A percentile compares a stretch with the other conserved stretches of the same genome.
These are phyloP conservation scores for Sclerotinia subarctica DNA, from an alignment of 2,329 filamentous ascomycete genomes.

Conservation along the genomic window DNA sequence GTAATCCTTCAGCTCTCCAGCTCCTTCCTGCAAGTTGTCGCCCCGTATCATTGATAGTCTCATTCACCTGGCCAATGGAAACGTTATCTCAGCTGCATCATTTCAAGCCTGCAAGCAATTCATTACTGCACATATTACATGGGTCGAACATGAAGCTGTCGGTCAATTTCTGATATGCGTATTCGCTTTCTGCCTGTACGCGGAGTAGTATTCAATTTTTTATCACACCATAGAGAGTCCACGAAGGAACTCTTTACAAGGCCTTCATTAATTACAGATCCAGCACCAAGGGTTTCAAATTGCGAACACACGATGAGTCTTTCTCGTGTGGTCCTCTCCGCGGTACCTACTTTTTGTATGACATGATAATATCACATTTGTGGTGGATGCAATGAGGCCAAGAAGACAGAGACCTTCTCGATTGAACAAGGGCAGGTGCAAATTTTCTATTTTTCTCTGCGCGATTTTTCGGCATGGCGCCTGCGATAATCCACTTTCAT, in stretches of 20 bases:
- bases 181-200: background rate
- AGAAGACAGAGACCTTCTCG: constrained; percentile 3
- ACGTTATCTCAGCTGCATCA: background rate
- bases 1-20: constrained; percentile 12
- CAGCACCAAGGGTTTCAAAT: background rate
- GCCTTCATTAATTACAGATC: constrained; percentile 5
- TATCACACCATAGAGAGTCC: constrained; percentile 17
- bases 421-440: constrained; percentile 1
- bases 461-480: background rate
- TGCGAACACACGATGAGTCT: constrained; percentile 18
- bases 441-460: constrained; percentile 14
- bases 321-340: background rate
- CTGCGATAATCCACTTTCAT: constrained; percentile 8
- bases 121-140: constrained; percentile 16
- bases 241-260: background rate
- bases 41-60: constrained; percentile 20
- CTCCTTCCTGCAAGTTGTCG: constrained; percentile 10
- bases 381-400: constrained; percentile 12
- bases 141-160: constrained; percentile 6
- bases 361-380: background rate
- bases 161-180: background rate
- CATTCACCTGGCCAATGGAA: constrained; percentile 13
- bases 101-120: constrained; percentile 14
- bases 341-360: constrained; percentile 13
- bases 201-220: background rate